Evolutionary conservation across 495 filamentous ascomycete species (phyloP).

Genomic region (Neurospora sp.): DNA sequence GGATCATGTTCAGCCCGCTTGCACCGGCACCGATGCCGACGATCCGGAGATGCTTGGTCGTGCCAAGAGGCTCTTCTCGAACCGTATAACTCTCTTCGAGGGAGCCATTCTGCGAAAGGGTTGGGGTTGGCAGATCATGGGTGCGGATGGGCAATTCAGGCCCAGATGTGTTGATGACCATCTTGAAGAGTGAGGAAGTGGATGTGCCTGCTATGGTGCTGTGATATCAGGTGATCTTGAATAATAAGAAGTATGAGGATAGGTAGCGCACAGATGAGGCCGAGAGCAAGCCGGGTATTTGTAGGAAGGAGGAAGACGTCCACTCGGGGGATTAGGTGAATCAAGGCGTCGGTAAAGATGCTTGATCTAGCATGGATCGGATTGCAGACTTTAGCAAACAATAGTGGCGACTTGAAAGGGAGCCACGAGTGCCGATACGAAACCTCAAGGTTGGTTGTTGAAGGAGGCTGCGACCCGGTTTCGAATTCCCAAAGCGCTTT

Average conservation of each 20-base stretch:
- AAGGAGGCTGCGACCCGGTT: not conserved
- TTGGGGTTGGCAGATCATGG: not conserved
- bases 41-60: conserved; percentile 34
- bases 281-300: not conserved
- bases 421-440: not conserved
- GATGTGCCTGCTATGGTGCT: not conserved
- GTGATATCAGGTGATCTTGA: not conserved
- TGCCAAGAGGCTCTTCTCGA: conserved; percentile 33
- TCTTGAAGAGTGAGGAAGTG: conserved; percentile 1
- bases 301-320: not conserved
- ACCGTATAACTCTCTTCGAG: conserved; percentile 20
- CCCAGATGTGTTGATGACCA: conserved; percentile 8
- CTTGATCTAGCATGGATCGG: not conserved
- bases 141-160: not conserved
- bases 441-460: not conserved
- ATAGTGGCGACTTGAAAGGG: not conserved
- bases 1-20: conserved; percentile 38
- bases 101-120: conserved; percentile 3
- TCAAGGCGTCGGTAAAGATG: not conserved
- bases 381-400: not conserved
- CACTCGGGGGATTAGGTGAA: not conserved
- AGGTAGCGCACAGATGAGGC: not conserved
- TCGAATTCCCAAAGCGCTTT: not conserved
- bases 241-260: not conserved
- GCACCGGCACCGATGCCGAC: conserved; percentile 40